Base-by-base conservation (phyloP, 2,329 filamentous ascomycete genomes). In the Thermochaetoides dissita region DNA sequence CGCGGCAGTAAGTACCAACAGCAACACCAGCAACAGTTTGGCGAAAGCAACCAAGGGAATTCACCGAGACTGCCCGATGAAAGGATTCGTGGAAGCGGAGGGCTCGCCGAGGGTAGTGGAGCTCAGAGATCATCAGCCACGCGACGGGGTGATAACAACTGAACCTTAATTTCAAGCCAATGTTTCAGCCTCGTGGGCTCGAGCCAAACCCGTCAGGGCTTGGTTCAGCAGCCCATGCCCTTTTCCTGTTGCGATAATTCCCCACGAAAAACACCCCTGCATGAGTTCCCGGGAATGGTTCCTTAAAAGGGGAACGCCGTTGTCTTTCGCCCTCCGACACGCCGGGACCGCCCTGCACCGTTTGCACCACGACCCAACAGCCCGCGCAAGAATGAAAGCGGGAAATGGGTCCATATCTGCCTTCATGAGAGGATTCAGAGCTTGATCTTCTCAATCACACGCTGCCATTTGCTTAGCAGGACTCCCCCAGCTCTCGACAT, bases 41-140 rank as follows among this genome's bases (percentile, higher is more conserved):
- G 51, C 41, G 58, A 59, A 40, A 47, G 53, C 40, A 57, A 59
- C 34, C 55, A 54, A 38, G 53, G 53, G 39, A 55, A 49, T 41
- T 60, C 60, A 17, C 59, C 60, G 37, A 51, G 50, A 40, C 52
- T 49, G 41, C 55, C 54, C 35, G 61, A 63, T 37, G 61, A 62
- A 48, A 58, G 57, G 49, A 49, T 53, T 48, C 60, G 56, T 10
- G 9, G 9, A 34, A 9, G 32, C 9, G 32, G 9, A 10, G 32
- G 9, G 9, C 9, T 9, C 32, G n/a, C 9, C 32, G n/a, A 34
- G 32, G n/a, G 56, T 51, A 55, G 59, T 52, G 50, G 51, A 46
- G 46, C 38, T 30, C 40, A 51, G 50, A 54, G 55, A 55, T 52
- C 58, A 48, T 38, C 54, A 51, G 52, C 53, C 53, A 55, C 55